These are phyloP conservation scores for Adenanthera pavonina DNA, from an alignment of 306 rosid genomes.

Conservation along the genomic window DNA sequence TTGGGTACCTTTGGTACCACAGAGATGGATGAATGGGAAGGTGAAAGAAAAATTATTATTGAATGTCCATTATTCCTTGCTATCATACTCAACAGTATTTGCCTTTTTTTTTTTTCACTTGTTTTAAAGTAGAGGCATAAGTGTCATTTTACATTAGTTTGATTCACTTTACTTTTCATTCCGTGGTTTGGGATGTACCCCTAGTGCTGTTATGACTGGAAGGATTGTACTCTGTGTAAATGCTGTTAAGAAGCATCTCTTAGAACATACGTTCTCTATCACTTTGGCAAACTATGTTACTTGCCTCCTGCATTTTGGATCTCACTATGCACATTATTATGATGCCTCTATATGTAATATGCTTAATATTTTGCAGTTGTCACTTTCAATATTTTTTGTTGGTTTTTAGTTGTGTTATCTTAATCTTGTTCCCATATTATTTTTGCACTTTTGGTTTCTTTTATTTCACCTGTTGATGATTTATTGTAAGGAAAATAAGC, in stretches of 20 bases:
- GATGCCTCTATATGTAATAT: background rate
- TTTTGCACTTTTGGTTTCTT: background rate
- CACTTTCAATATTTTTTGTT: background rate
- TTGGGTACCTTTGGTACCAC: too few species aligned
- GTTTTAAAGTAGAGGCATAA: too few species aligned
- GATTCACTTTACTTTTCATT: too few species aligned
- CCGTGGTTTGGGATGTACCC: background rate
- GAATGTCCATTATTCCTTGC: too few species aligned
- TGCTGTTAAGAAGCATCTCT: background rate
- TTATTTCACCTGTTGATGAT: constrained; percentile 1
- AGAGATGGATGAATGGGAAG: too few species aligned
- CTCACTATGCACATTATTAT: background rate
- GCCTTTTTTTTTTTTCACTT: too few species aligned
- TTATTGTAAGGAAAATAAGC: background rate
- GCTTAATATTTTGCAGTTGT: background rate
- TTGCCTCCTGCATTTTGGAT: constrained; percentile 8
- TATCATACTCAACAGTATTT: too few species aligned
- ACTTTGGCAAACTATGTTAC: background rate
- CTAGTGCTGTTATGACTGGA: background rate
- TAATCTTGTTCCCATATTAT: background rate
- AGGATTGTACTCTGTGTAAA: constrained; percentile 7
- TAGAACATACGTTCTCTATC: background rate
- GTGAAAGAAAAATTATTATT: too few species aligned
- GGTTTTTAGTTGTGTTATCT: background rate
- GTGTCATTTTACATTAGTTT: too few species aligned